Conservation (phyloP, 2,329 filamentous ascomycete species). For the Exophiala aquamarina region DNA sequence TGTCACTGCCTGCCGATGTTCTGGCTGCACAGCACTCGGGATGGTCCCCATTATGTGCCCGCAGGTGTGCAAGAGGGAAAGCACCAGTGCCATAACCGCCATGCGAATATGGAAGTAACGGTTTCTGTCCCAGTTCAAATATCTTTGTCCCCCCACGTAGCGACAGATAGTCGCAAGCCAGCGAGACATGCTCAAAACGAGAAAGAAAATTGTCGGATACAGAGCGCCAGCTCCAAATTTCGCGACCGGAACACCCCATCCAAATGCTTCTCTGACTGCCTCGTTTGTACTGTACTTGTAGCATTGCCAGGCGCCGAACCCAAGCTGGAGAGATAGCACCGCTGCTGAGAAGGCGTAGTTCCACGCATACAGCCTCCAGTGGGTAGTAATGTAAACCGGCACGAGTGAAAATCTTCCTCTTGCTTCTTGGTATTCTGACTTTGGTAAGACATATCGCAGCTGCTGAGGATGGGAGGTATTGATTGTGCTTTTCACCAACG, state of each 20-base stretch:
- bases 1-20: neutral
- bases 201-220: slow-evolving; percentile 5
- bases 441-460: no score
- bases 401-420: no score
- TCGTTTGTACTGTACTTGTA: slow-evolving; percentile 6
- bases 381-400: no score
- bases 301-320: slow-evolving; percentile 6
- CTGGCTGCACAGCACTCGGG: neutral
- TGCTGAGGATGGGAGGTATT: no score
- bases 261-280: neutral
- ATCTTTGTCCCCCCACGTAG: neutral
- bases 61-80: slow-evolving; percentile 1
- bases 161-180: neutral
- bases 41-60: slow-evolving; percentile 2
- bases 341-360: neutral
- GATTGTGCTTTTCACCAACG: no score
- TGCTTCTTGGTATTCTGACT: no score
- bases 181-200: slow-evolving; percentile 7
- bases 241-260: slow-evolving; percentile 2
- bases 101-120: slow-evolving; percentile 5
- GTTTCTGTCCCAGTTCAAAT: slow-evolving; percentile 4
- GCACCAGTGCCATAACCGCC: slow-evolving; percentile 2
- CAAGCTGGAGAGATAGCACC: slow-evolving; percentile 1
- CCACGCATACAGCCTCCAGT: no score
- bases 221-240: slow-evolving; percentile 3